These are phyloP conservation scores for Leucocoprinus leucothites DNA, from an alignment of 768 basidiomycete genomes.

Conservation along the genomic window DNA sequence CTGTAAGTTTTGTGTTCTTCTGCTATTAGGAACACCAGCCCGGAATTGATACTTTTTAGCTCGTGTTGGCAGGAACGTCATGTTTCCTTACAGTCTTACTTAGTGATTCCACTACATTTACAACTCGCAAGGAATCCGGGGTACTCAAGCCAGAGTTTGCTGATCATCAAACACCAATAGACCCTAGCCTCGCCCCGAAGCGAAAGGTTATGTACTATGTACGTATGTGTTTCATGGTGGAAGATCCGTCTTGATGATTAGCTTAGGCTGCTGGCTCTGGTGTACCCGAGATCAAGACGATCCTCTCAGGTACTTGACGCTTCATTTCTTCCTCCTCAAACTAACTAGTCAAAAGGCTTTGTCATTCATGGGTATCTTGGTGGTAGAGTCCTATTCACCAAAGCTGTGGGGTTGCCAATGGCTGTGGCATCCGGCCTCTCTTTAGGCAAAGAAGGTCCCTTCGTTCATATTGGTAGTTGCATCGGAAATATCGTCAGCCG, in stretches of 20 bases:
- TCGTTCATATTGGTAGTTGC: constrained; percentile 93
- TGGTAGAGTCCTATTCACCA: constrained; percentile 83
- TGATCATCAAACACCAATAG: constrained; percentile 20
- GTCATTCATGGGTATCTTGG: constrained; percentile 98
- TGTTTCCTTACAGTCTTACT: constrained; percentile 82
- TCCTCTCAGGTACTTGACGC: constrained; percentile 60
- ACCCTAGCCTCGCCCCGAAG: constrained; percentile 29
- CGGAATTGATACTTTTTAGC: constrained; percentile 34
- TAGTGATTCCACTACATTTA: constrained; percentile 85
- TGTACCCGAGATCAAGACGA: constrained; percentile 96
- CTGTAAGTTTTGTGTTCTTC: constrained; percentile 50
- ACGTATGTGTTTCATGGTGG: constrained; percentile 20
- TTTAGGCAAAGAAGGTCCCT: constrained; percentile 66
- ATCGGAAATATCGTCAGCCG: constrained; percentile 92
- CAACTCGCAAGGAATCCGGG: constrained; percentile 87
- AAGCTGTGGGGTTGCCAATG: constrained; percentile 83
- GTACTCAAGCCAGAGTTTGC: constrained; percentile 43
- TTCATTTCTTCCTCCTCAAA: neutral
- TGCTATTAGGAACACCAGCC: neutral
- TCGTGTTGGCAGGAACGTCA: constrained; percentile 69
- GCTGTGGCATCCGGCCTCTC: constrained; percentile 92
- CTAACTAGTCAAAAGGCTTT: constrained; percentile 54
- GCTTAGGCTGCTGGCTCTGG: constrained; percentile 88
- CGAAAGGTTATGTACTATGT: constrained; percentile 85
- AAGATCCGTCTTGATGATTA: constrained; percentile 8